Base-by-base conservation (phyloP, 2,329 filamentous ascomycete species). In the Penicillium hordei region DNA sequence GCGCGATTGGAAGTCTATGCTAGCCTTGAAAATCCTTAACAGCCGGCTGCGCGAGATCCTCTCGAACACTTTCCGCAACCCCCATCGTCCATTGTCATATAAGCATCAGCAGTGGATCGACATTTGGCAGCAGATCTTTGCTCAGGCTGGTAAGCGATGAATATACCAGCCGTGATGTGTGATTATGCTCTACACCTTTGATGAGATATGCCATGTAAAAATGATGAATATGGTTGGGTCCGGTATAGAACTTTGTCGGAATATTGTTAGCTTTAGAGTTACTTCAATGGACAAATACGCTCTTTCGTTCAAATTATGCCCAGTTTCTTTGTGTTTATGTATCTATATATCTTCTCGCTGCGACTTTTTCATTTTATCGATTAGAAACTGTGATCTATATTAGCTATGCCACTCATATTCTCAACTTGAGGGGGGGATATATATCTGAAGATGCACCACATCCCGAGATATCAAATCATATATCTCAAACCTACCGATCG, bases 1-100 rank as follows among this genome's bases (percentile, higher is more conserved):
- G 0, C 83, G 87, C 5, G 90, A 96, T 70, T 97, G 93, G 93
- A 95, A 93, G 76, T 88, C 88, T 0, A 88, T 94, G 82, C 84
- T 96, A 36, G 92, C 89, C n/a, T 78, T 99, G 69, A 97, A 97
- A 76, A 85, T 87, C 6, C 78, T 97, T 52, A 85, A 91, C 21
- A 79, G 81, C 2, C 83, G 89, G 27, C 79, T 96, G 19, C 86
- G 88, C 63, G 91, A 96, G 64, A 84, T 95, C 40, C 79, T 96
- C 46, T 85, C 85, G 0, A 82, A 83, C 31, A 83, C 85, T 23
- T 92, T 95, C 78, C 72, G 72, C 19, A 72, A 72, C 36, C 78
- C 78, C 13, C 75, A 75, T 34, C 74, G 68, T 42, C 64, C 65
- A 19, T 62, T 79, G 10, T 72, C 88, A 0, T 78, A 83, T 25